phyloP scores from a whole-genome alignment of 2,329 filamentous ascomycete species.

The Graphilbum fragrans region DNA sequence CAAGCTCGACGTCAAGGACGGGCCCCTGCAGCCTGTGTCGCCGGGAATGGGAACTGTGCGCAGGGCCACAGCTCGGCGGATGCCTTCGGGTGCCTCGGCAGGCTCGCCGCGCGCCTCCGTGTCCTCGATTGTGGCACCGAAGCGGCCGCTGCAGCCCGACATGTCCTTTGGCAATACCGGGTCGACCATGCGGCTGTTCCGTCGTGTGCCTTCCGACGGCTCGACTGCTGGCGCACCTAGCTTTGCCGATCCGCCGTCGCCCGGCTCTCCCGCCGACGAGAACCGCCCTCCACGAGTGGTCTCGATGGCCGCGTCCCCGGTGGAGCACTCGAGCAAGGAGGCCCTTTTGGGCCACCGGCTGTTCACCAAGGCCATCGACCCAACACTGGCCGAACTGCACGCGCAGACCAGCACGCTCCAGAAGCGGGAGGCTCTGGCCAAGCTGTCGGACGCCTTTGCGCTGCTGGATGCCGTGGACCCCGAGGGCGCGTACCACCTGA shows the following conservation, averaged over 20 bases:
- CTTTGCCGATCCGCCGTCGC: conserved; percentile 16
- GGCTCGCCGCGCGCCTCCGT: conserved; percentile 16
- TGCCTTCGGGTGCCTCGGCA: conserved; percentile 23
- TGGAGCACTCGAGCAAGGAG: conserved; percentile 60
- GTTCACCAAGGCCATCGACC: conserved; percentile 72
- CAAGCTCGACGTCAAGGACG: conserved; percentile 49
- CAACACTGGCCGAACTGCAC: conserved; percentile 72
- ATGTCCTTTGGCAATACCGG: conserved; percentile 89
- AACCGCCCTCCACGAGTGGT: conserved; percentile 38
- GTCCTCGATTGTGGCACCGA: conserved; percentile 39
- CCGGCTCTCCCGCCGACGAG: conserved; percentile 42
- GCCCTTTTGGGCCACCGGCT: conserved; percentile 68
- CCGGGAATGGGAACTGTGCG: conserved; percentile 43
- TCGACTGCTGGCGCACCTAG: conserved; percentile 31
- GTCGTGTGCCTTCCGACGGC: conserved; percentile 65
- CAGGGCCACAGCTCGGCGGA: conserved; percentile 42
- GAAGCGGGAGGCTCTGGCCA: conserved; percentile 74
- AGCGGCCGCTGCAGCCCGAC: conserved; percentile 75
- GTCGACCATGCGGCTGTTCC: conserved; percentile 85
- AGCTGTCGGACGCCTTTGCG: conserved; percentile 75
- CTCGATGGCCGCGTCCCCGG: conserved; percentile 20
- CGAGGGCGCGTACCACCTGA: conserved; percentile 76
- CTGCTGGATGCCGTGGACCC: conserved; percentile 78
- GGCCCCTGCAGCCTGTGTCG: conserved; percentile 43
- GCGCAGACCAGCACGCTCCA: conserved; percentile 56